Evolutionary conservation across 2,329 filamentous ascomycete genomes (phyloP).

Genomic region (Stemphylium lycopersici): DNA sequence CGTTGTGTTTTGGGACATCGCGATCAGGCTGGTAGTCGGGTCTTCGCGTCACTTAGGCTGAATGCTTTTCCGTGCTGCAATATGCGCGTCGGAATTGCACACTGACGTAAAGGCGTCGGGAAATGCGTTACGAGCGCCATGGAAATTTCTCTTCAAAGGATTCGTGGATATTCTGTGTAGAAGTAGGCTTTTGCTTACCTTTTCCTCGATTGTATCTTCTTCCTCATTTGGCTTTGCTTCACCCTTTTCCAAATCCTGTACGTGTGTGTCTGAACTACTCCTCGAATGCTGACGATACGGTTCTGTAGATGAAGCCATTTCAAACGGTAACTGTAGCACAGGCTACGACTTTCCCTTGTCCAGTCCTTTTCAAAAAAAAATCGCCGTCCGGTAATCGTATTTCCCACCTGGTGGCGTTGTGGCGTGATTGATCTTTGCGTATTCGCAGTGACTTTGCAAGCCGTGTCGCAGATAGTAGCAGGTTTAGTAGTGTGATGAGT

Average conservation of each 20-base stretch:
- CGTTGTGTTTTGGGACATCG: not conserved
- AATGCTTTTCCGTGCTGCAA: not conserved
- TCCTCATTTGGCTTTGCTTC: conserved; percentile 13
- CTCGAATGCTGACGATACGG: conserved; percentile 27
- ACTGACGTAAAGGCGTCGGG: not conserved
- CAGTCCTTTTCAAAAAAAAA: not conserved
- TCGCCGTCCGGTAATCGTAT: not conserved
- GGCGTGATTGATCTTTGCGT: not conserved
- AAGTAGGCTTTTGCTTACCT: conserved; percentile 13
- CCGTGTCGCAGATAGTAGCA: too few relatives aligned
- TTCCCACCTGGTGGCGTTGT: not conserved
- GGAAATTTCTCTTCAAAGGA: not conserved
- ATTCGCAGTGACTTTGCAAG: too few relatives aligned
- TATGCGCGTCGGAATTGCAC: not conserved
- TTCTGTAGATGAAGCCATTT: conserved; percentile 25
- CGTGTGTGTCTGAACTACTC: conserved; percentile 29
- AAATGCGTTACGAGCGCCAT: not conserved
- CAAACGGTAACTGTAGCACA: not conserved
- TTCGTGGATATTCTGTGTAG: not conserved
- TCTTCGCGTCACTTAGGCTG: not conserved
- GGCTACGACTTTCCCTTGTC: not conserved
- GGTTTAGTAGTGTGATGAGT: too few relatives aligned
- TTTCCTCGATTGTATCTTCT: conserved; percentile 1
- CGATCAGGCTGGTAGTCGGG: too few relatives aligned
- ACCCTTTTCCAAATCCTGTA: conserved; percentile 28